phyloP scores from a whole-genome alignment of 495 filamentous ascomycete species.

The Parathielavia hyrcaniae region DNA sequence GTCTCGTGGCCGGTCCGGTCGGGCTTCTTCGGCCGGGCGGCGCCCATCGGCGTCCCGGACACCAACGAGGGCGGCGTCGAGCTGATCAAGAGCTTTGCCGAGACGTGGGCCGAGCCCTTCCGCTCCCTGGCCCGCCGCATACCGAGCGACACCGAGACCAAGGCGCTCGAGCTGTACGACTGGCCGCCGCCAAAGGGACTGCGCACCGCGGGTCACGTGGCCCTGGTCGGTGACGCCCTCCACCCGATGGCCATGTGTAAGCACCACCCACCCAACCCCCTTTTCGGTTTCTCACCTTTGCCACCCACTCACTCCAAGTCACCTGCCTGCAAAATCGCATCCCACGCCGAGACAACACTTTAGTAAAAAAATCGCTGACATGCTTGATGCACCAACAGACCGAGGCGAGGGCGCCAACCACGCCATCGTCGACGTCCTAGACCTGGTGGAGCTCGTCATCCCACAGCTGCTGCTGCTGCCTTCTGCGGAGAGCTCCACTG shows the following conservation, averaged over 20 bases:
- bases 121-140: slow-evolving; percentile 42
- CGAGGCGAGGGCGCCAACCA: slow-evolving; percentile 44
- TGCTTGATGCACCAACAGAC: slow-evolving; percentile 24
- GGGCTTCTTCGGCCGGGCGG: slow-evolving; percentile 23
- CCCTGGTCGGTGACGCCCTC: slow-evolving; percentile 54
- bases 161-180: slow-evolving; percentile 50
- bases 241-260: slow-evolving; percentile 60
- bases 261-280: too few relatives aligned
- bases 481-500: neutral
- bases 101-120: slow-evolving; percentile 54
- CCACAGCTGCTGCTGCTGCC: slow-evolving; percentile 7
- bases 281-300: neutral
- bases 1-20: slow-evolving; percentile 45
- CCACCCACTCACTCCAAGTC: too few relatives aligned
- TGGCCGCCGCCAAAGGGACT: slow-evolving; percentile 41
- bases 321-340: too few relatives aligned
- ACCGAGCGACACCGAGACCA: slow-evolving; percentile 43
- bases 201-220: slow-evolving; percentile 36
- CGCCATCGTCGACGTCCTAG: slow-evolving; percentile 37
- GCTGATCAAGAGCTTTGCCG: slow-evolving; percentile 49
- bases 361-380: too few relatives aligned
- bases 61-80: slow-evolving; percentile 38
- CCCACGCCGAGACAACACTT: neutral
- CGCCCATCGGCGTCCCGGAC: slow-evolving; percentile 36
- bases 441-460: slow-evolving; percentile 25